A percentile compares a stretch with the other conserved stretches of the same genome.
Conservation (phyloP, 495 filamentous ascomycete genomes). For the Xylaria bambusicola region DNA sequence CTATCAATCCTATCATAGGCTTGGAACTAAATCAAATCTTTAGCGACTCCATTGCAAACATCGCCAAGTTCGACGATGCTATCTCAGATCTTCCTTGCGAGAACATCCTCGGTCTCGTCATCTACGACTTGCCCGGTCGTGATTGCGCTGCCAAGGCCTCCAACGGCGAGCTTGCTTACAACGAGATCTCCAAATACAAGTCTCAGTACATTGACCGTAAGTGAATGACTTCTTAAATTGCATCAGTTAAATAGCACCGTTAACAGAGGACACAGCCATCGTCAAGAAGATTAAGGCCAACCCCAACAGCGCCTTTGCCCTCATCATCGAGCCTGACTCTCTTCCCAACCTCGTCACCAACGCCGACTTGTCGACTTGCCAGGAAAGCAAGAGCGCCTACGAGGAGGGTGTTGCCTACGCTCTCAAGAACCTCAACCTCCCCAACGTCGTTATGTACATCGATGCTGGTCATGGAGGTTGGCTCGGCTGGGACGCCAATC, state of each 20-base stretch:
- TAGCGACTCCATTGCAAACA: conserved; percentile 61
- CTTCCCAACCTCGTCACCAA: conserved; percentile 84
- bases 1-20: not conserved
- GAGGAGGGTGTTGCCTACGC: conserved; percentile 72
- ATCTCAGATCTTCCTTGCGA: conserved; percentile 57
- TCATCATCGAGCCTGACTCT: conserved; percentile 74
- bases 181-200: conserved; percentile 66
- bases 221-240: conserved; percentile 14
- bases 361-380: conserved; percentile 61
- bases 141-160: conserved; percentile 77
- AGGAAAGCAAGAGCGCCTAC: conserved; percentile 63
- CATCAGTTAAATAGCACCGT: conserved; percentile 3
- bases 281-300: conserved; percentile 55
- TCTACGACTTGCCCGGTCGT: conserved; percentile 77
- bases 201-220: conserved; percentile 66
- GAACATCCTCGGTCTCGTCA: conserved; percentile 64
- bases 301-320: conserved; percentile 54
- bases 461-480: conserved; percentile 82
- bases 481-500: conserved; percentile 82
- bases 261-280: conserved; percentile 51
- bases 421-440: conserved; percentile 67
- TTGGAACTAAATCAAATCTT: conserved; percentile 17
- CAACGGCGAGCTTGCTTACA: conserved; percentile 72
- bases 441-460: conserved; percentile 81
- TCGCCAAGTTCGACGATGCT: conserved; percentile 58